These are phyloP conservation scores for Pythium periplocum DNA, from an alignment of 352 stramenopile genomes.

Conservation along the genomic window DNA sequence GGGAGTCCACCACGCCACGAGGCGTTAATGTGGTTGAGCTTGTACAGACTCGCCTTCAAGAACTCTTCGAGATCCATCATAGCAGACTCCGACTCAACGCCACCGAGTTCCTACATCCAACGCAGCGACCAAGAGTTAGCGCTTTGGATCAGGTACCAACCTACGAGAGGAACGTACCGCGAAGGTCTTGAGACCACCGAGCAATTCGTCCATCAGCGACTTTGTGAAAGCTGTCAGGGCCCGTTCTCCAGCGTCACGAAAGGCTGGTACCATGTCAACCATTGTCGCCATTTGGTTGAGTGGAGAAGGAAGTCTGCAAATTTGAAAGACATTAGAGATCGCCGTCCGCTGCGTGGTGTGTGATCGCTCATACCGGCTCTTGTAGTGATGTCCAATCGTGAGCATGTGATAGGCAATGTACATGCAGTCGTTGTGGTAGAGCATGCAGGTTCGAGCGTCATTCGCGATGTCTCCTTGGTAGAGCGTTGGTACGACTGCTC, in stretches of 20 bases:
- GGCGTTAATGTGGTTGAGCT: slow-evolving; percentile 49
- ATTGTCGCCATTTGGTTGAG: slow-evolving; percentile 65
- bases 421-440: slow-evolving; percentile 83
- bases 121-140: no score
- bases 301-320: slow-evolving; percentile 36
- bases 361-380: slow-evolving; percentile 35
- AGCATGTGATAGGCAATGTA: slow-evolving; percentile 82
- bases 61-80: slow-evolving; percentile 38
- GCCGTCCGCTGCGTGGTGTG: background rate
- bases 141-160: no score
- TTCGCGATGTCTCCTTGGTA: slow-evolving; percentile 65
- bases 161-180: slow-evolving; percentile 27
- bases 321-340: no score
- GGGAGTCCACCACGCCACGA: slow-evolving; percentile 67
- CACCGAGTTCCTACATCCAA: slow-evolving; percentile 10
- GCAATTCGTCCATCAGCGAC: slow-evolving; percentile 38
- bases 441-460: slow-evolving; percentile 59
- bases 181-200: slow-evolving; percentile 26
- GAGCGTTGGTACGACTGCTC: slow-evolving; percentile 55
- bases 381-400: slow-evolving; percentile 67
- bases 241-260: slow-evolving; percentile 53
- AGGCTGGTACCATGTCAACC: slow-evolving; percentile 71
- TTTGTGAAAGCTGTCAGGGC: slow-evolving; percentile 42
- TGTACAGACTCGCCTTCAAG: slow-evolving; percentile 54
- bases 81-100: slow-evolving; percentile 10